Evolutionary conservation across 176 grass and related monocot genomes (phyloP).

Genomic region (Cocos nucifera): DNA sequence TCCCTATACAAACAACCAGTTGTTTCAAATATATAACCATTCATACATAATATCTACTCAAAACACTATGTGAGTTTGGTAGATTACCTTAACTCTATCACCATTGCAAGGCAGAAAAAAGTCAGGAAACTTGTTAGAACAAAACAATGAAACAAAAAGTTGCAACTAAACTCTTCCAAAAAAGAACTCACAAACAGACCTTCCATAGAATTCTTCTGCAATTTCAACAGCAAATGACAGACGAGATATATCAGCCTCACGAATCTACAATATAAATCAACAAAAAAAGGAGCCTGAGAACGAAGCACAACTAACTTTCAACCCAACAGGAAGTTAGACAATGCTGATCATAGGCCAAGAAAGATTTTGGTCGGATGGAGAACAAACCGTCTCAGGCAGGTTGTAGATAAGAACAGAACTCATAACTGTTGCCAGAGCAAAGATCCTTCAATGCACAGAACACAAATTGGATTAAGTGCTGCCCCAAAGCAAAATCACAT

Average conservation of each 20-base stretch:
- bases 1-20: constrained; percentile 35
- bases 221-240: constrained; percentile 93
- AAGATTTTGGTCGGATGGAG: constrained; percentile 5
- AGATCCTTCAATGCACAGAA: constrained; percentile 44
- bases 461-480: neutral
- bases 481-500: neutral
- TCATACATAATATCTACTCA: neutral
- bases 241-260: constrained; percentile 86
- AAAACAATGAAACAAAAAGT: too few species aligned
- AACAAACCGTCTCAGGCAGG: constrained; percentile 81
- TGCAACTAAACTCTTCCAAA: neutral
- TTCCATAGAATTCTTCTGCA: constrained; percentile 95
- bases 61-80: neutral
- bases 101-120: constrained; percentile 17
- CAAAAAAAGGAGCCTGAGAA: constrained; percentile 4
- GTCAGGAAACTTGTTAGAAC: neutral
- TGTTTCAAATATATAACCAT: neutral
- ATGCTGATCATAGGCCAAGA: neutral
- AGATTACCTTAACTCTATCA: constrained; percentile 88
- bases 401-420: constrained; percentile 96
- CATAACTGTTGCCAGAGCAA: constrained; percentile 85
- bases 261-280: constrained; percentile 49
- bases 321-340: too few species aligned
- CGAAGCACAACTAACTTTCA: too few species aligned
- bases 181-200: constrained; percentile 31